Evolutionary conservation across 139 green algal genomes (phyloP), one percentile per base, ranked within the genome.

Genomic region (Picochlorum sp.): DNA sequence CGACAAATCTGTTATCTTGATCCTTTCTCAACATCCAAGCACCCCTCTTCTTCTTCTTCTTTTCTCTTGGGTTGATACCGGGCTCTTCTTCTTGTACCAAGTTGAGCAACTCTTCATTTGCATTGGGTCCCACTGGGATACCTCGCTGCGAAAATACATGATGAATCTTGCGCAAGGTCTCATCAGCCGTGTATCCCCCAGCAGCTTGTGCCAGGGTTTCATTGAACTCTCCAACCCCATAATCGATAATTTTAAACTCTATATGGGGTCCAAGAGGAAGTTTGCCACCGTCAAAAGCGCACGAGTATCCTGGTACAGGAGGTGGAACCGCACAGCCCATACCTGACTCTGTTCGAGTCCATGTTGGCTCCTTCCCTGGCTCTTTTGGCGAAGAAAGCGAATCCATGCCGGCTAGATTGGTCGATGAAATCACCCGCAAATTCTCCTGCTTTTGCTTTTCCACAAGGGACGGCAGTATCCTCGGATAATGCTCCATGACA

Each of bases 221-320:
- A 28, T 41, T 46, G 2, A 71, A 71, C 10, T 64, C 28, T 16
- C 41, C 28, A 23, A 63, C 32, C 3, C 65, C 65, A 32, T 64
- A 71, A 61, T 71, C 65, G 18, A 71, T 71, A 41, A 71, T 71
- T 24, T 65, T 64, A 45, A 65, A 51, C 57, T 77, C 71, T 6
- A 73, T 30, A 15, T 71, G 34, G 7, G 71, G 64, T 4, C 64
- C 64, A 34, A 77, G 51, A 28, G 69, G 69, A 64, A 76, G 8
- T 21, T 30, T 30, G 21, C 14, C 20, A 21, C 69, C 69, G 45
- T 72, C 63, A 1, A 46, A 41, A 37, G 56, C 72, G 46, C 54
- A 66, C 10, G 54, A 58, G 28, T 64, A 76, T 14, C 69, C 69
- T 4, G 28, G n/a, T 2, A 23, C 23, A 59, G 51, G 51, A 13